Evolutionary conservation across 2,329 filamentous ascomycete species (phyloP), one percentile per base, ranked within the genome.

Genomic region (Zalaria obscura): DNA sequence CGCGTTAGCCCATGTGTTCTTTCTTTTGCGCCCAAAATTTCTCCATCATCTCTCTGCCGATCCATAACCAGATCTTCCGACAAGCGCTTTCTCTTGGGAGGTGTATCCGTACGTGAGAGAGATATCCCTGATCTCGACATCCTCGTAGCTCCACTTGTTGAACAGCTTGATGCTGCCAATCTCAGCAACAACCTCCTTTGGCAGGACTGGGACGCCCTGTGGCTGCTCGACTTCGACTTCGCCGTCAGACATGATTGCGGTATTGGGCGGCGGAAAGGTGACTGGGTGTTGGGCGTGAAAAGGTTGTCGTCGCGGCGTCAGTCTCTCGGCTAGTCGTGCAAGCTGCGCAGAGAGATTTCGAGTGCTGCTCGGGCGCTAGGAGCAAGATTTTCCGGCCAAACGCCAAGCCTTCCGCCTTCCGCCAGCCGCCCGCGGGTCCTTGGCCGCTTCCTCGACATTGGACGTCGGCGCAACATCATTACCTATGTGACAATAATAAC

Each of bases 71-170:
- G 31, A 11, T 25, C 10, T 8, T 28, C 11, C 26, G 9, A 10
- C 3, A 10, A 28, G 32, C 38, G 42, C 38, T 36, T 43, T 41
- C 38, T 44, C 46, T 29, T 45, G 31, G 35, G 37, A n/a, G 39
- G 37, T 29, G 42, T 38, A 35, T 44, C 55, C 85, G 75, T 93
- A 98, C 91, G 89, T 96, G 75, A 98, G 78, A 62, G 91, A 98
- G 74, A 98, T 96, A 69, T 98, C 91, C 70, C 89, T 82, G 72
- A 98, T 91, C 78, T 98, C 91, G 65, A 98, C 89, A 80, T 96
- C 85, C 68, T 91, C 91, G 73, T 96, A 98, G 72, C 72, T 80
- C 80, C 88, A 94, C 73, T 93, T 93, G 81, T 91, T 93, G 80
- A 94, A 93, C 61, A 94, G 78, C 82, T 93, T 93, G 68, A 91